Evolutionary conservation across 306 rosid species (phyloP), one percentile per base, ranked within the genome.

Genomic region (Fragaria vesca): DNA sequence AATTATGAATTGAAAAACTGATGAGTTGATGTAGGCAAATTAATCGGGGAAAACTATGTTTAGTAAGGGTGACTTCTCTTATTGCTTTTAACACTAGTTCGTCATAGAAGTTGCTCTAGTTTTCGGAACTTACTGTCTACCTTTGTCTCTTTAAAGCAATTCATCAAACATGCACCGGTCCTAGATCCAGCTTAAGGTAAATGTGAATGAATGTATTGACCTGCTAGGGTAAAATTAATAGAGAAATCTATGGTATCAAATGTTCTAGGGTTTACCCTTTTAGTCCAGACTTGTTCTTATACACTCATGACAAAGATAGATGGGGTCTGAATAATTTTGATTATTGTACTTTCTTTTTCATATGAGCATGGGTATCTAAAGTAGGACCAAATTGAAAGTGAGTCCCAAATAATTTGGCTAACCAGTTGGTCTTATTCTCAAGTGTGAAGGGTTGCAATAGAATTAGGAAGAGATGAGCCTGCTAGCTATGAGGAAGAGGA

Each of bases 391-490:
- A 12, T 46, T 46, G 73, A 69, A 69, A 61, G 15, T 0, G 13
- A 30, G 12, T 18, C 61, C 71, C 78, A 46, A 75, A 75, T 75
- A 43, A 61, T 75, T 62, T 61, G 78, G 78, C 78, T 24, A n/a
- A 55, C 28, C 69, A 60, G 36, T 58, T 15, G n/a, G 40, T 61
- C 45, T 74, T 43, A 9, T 26, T 42, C 12, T 58, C 69, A 26
- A 62, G 68, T 32, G 40, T 1, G 69, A 65, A 61, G 71, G 32
- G 60, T 45, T 75, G 58, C 58, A 46, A 45, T 43, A 28, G 15
- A 61, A 20, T 66, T 66, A 36, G 13, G 34, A 36, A 66, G 70
- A 66, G 26, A 36, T 18, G 28, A 66, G 69, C 43, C 21, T 43
- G 8, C 7, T 30, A 13, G 15, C 67, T 0, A 61, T 65, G 45